A percentile compares a stretch with the other conserved stretches of the same genome.
Evolutionary conservation across 345 rosid genomes (phyloP).

Genomic region (Jatropha curcas): DNA sequence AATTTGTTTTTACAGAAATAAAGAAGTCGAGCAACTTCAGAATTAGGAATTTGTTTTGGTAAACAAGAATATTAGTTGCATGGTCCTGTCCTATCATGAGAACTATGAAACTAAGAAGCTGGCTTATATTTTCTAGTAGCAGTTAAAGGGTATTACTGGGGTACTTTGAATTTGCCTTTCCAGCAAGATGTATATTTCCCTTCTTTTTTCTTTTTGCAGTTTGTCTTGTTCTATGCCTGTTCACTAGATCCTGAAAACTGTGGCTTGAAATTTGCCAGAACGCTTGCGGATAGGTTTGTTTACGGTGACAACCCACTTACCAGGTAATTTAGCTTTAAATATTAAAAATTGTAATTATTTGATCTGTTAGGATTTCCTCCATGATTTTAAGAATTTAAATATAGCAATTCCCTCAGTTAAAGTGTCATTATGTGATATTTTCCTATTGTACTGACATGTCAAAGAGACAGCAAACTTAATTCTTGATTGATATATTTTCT

Average conservation of each 20-base stretch:
- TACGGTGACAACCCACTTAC: conserved; percentile 43
- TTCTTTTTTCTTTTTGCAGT: conserved; percentile 48
- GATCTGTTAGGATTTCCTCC: no score
- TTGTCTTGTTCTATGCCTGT: conserved; percentile 83
- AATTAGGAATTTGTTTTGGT: background rate
- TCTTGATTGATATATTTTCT: background rate
- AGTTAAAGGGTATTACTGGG: background rate
- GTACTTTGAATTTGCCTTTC: background rate
- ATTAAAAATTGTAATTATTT: background rate
- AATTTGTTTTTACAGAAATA: no score
- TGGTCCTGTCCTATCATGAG: no score
- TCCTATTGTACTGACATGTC: background rate
- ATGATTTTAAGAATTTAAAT: no score
- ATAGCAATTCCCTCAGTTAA: no score
- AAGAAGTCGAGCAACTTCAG: background rate
- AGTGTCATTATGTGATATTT: no score
- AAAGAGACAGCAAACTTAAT: background rate
- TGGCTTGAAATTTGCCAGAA: conserved; percentile 63
- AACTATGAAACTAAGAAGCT: background rate
- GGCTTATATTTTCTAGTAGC: background rate
- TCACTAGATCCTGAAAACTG: conserved; percentile 79
- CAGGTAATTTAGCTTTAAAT: conserved; percentile 39
- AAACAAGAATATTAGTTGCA: background rate
- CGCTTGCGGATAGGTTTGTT: conserved; percentile 54
- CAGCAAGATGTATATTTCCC: background rate